Base-by-base conservation (phyloP, 352 stramenopile genomes). In the Globisporangium irregulare region DNA sequence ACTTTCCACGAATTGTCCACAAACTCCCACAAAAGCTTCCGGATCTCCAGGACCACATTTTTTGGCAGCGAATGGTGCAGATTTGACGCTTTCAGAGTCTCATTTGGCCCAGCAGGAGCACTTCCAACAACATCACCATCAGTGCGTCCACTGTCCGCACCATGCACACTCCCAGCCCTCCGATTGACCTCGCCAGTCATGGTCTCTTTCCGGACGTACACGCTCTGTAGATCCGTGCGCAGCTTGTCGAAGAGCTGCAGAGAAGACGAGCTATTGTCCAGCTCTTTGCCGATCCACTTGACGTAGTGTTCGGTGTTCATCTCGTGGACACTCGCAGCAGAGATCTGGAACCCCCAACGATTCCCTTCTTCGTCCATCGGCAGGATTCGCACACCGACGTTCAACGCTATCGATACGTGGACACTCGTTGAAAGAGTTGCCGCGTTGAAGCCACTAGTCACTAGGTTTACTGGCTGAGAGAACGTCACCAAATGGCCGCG, bases 321-420 rank as follows among this genome's bases (percentile, higher is more conserved):
- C 34, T 84, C 76, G 56, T 82, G 68, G 20, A 85, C 46, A 4
- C 66, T 73, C 0, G 70, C 72, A 34, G 79, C 76, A 0, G 83
- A 81, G 14, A 91, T 66, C 34, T 76, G 70, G 53, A 91, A 89
- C 14, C 73, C 73, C 74, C 78, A 86, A 2, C 80, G 79, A 41
- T 91, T 58, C 1, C 81, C 83, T 4, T 87, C 70, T n/a, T 88
- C 81, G 34, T 84, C 82, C 73, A 91, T 78, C 2, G 76, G 75
- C 3, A 91, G 59, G 20, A 61, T 55, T 20, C 71, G 66, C 25
- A 86, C 69, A 3, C 65, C 63, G 57, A 84, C 12, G 18, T 82
- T 86, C 18, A 79, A 60, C 1, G 71, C 76, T 18, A 59, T 64
- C 1, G 76, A 62, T 10, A 67, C 62, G 22, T 86, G 70, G 9